Conservation (phyloP, 1,284 basidiomycete genomes). For the Cutaneotrichosporon curvatum region DNA sequence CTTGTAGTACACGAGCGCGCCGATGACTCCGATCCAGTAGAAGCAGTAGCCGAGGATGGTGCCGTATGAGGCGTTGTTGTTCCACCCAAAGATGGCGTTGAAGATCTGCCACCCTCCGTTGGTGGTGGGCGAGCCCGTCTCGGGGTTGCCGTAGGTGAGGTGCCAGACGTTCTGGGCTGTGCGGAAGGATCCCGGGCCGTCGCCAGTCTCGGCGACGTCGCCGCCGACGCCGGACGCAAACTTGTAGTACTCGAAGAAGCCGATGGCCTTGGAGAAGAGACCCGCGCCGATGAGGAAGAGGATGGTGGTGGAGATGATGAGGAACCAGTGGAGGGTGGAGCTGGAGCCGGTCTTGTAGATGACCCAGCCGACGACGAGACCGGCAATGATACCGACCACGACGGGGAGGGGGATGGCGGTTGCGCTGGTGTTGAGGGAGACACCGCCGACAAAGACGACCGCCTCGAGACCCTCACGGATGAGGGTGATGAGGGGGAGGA, state of each 20-base stretch:
- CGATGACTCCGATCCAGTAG: slow-evolving; percentile 70
- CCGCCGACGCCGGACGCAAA: slow-evolving; percentile 55
- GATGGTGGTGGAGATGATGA: slow-evolving; percentile 80
- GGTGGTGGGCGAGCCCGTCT: slow-evolving; percentile 48
- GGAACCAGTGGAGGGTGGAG: slow-evolving; percentile 59
- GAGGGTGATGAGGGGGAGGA: slow-evolving; percentile 82
- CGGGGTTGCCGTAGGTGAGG: slow-evolving; percentile 70
- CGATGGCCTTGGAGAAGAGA: slow-evolving; percentile 63
- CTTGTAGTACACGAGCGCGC: slow-evolving; percentile 61
- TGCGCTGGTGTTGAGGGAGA: slow-evolving; percentile 71
- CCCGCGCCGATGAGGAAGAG: slow-evolving; percentile 86
- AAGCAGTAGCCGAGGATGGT: slow-evolving; percentile 65
- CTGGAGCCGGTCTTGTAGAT: slow-evolving; percentile 47
- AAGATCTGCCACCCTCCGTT: slow-evolving; percentile 46
- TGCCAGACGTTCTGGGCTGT: slow-evolving; percentile 65
- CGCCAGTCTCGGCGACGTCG: slow-evolving; percentile 63
- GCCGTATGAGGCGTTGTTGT: slow-evolving; percentile 53
- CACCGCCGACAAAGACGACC: slow-evolving; percentile 86
- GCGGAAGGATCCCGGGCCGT: slow-evolving; percentile 52
- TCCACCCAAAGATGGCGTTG: slow-evolving; percentile 47
- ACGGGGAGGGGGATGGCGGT: slow-evolving; percentile 80
- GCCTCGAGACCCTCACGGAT: slow-evolving; percentile 84
- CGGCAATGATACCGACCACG: slow-evolving; percentile 71
- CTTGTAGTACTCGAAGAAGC: slow-evolving; percentile 60
- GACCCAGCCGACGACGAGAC: slow-evolving; percentile 54